Evolutionary conservation across 83 land plant genomes (phyloP).

Genomic region (Picea engelmannii): DNA sequence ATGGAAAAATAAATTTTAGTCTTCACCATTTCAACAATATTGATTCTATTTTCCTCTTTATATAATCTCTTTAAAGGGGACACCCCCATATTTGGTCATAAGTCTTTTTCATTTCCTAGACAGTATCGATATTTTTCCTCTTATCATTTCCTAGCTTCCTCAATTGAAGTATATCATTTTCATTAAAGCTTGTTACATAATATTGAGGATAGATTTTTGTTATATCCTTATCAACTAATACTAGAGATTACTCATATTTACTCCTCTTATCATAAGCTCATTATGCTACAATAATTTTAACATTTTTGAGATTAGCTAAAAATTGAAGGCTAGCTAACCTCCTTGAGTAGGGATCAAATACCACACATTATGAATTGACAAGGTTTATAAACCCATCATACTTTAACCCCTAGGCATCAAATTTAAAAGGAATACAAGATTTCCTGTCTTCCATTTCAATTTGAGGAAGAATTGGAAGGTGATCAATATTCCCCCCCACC

Average conservation of each 20-base stretch:
- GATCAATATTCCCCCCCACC: neutral
- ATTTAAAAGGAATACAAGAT: neutral
- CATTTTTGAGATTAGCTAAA: neutral
- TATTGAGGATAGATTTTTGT: neutral
- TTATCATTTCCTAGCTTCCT: neutral
- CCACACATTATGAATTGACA: neutral
- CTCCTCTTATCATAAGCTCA: neutral
- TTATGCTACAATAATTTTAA: neutral
- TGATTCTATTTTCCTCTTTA: neutral
- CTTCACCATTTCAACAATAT: neutral
- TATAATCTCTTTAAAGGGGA: neutral
- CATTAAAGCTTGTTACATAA: neutral
- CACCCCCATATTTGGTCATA: neutral
- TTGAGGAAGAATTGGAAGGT: neutral
- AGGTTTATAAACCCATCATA: neutral
- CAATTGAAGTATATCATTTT: neutral
- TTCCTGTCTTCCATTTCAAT: neutral
- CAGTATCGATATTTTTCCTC: neutral
- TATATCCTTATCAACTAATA: too few species aligned
- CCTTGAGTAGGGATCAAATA: neutral
- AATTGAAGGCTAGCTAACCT: neutral
- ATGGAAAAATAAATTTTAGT: neutral
- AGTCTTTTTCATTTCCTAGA: neutral
- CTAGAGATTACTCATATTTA: too few species aligned
- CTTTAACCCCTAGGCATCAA: neutral